Base-by-base conservation (phyloP, 495 filamentous ascomycete species). In the Durotheca rogersii region DNA sequence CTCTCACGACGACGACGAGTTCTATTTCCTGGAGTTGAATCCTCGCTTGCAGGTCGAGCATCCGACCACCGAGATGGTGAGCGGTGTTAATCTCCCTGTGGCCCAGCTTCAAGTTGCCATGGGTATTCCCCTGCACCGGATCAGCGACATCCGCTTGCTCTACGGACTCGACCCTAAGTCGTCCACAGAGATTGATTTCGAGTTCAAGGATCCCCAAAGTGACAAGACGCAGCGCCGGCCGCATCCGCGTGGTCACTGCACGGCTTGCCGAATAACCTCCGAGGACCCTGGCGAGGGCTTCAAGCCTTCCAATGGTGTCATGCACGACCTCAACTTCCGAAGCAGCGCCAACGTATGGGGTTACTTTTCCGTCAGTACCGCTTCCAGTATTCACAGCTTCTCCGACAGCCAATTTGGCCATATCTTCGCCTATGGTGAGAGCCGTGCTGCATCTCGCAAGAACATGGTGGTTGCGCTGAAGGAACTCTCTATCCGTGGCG, bases 381-480 rank as follows among this genome's bases (percentile, higher is more conserved):
- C 89, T 30, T 90, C 90, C 76, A 89, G 90, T 71, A 99, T 99
- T 56, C 93, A 99, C 82, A 95, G 87, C 67, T 99, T 95, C 78
- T 96, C 93, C 2, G 93, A 99, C 79, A 92, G 87, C 64, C 93
- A 99, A 69, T 99, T 99, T 62, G 93, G 93, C 70, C 93, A 99
- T 71, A 97, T 99, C 62, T 99, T 99, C 70, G 93, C 93, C 52
- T 99, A 96, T 62, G 93, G 93, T 55, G 93, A 99, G 78, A 97
- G 91, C 70, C 84, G 93, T 61, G 82, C 88, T 16, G 91, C 93
- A 20, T 99, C 93, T 18, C 79, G 93, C 49, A 99, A 99, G 69
- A 95, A 99, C 78, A 99, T 99, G 93, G 90, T 99, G 60, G 89
- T 99, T 38, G 93, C 93, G 5, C 72, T 99, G 61, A 99, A 99